Conservation (phyloP, 2,329 filamentous ascomycete species). For the Xylariomycetidae sp. region DNA sequence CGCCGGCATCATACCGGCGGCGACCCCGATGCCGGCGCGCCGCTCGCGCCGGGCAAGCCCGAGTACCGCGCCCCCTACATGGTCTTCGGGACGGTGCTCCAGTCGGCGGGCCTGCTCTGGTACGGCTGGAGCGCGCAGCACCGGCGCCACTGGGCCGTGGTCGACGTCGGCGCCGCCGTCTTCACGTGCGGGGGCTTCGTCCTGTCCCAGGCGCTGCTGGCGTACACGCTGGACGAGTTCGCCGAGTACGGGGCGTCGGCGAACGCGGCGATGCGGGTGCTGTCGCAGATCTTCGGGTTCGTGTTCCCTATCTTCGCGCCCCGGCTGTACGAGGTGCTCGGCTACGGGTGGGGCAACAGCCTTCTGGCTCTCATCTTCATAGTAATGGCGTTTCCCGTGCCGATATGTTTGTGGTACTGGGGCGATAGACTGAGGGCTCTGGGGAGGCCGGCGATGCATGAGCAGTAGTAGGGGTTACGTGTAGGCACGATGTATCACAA, state of each 20-base stretch:
- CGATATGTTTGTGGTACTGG: slow-evolving; percentile 19
- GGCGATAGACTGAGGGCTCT: slow-evolving; percentile 16
- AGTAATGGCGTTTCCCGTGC: slow-evolving; percentile 13
- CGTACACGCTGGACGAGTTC: slow-evolving; percentile 51
- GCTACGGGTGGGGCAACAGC: slow-evolving; percentile 42
- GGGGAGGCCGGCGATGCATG: no score
- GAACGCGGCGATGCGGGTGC: slow-evolving; percentile 48
- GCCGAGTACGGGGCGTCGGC: slow-evolving; percentile 29
- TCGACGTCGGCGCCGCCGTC: slow-evolving; percentile 52
- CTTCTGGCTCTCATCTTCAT: slow-evolving; percentile 35
- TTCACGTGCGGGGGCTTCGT: slow-evolving; percentile 50
- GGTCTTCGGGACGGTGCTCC: slow-evolving; percentile 45
- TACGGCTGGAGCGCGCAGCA: slow-evolving; percentile 55
- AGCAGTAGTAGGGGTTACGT: no score
- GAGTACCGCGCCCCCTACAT: slow-evolving; percentile 49
- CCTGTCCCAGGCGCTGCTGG: slow-evolving; percentile 47
- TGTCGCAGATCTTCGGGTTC: slow-evolving; percentile 50
- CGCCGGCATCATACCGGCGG: slow-evolving; percentile 10
- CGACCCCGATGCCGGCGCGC: slow-evolving; percentile 44
- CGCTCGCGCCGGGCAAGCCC: slow-evolving; percentile 29
- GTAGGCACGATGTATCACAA: no score
- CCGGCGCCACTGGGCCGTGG: slow-evolving; percentile 49
- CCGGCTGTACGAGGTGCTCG: slow-evolving; percentile 27
- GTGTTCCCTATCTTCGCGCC: slow-evolving; percentile 52
- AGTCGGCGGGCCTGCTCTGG: slow-evolving; percentile 48